Evolutionary conservation across 75 land plant genomes (phyloP).

Genomic region (Adiantum capillusveneris): DNA sequence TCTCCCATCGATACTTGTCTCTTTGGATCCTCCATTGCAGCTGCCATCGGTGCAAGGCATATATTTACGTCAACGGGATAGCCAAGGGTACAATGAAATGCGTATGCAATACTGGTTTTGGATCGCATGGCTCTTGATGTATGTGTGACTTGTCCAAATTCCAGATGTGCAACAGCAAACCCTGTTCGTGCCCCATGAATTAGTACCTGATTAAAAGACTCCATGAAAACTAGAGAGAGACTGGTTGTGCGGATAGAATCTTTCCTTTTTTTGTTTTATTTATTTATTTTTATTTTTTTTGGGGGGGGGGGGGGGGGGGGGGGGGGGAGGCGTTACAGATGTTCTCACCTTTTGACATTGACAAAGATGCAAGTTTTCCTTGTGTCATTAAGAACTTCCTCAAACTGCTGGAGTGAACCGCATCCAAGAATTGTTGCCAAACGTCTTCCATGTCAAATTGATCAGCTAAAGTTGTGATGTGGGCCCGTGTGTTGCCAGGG

Average conservation of each 20-base stretch:
- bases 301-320: too few species aligned
- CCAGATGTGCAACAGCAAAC: conserved; percentile 36
- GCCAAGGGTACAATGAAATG: conserved; percentile 67
- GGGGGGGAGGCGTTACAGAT: too few species aligned
- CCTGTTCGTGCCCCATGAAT: background rate
- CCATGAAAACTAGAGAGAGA: background rate
- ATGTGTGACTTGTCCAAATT: conserved; percentile 37
- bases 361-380: conserved; percentile 57
- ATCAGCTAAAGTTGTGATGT: conserved; percentile 10
- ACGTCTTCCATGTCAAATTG: conserved; percentile 44
- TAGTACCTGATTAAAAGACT: too few species aligned
- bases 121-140: conserved; percentile 67
- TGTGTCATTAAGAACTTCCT: conserved; percentile 51
- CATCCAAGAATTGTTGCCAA: conserved; percentile 56
- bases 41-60: conserved; percentile 3
- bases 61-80: conserved; percentile 43
- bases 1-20: too few species aligned
- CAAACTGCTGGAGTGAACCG: conserved; percentile 27
- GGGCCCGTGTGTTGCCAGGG: background rate
- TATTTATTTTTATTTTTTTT: too few species aligned
- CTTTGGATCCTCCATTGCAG: too few species aligned
- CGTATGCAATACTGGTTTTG: conserved; percentile 49
- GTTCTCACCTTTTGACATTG: conserved; percentile 42
- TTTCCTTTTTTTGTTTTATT: background rate
- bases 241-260: background rate